A percentile compares a stretch with the other conserved stretches of the same genome.
These are phyloP conservation scores for Pseudisothecium myosuroides DNA, from an alignment of 225 moss, liverwort and hornwort species.

Conservation along the genomic window DNA sequence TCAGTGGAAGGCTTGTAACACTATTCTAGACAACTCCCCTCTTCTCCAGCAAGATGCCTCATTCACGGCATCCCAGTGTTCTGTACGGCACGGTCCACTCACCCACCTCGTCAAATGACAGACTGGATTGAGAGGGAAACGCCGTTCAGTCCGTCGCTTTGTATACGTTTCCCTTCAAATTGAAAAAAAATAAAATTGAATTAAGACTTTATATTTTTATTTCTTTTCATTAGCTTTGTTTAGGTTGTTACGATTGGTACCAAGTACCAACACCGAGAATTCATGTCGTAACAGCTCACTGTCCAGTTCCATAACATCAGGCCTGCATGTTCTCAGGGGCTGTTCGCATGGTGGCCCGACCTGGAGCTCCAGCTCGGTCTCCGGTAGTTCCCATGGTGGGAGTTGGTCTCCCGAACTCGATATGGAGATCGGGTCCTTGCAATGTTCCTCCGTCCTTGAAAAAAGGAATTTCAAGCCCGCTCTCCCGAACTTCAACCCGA, in stretches of 20 bases:
- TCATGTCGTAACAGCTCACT: background rate
- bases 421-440: no score
- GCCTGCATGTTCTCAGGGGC: background rate
- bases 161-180: background rate
- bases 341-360: no score
- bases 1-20: background rate
- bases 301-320: background rate
- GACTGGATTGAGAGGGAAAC: background rate
- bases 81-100: background rate
- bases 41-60: background rate
- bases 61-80: background rate
- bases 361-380: no score
- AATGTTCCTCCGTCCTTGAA: no score
- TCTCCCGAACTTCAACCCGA: no score
- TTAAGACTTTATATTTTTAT: no score
- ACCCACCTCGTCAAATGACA: background rate
- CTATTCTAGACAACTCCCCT: background rate
- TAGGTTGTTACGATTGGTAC: no score
- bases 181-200: rapidly evolving
- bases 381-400: no score
- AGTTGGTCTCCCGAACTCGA: no score
- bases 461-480: no score
- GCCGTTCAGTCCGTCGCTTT: background rate
- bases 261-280: background rate
- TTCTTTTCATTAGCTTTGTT: background rate